Evolutionary conservation across 2,329 filamentous ascomycete species (phyloP), one percentile per base, ranked within the genome.

Genomic region (Botrytis porri): DNA sequence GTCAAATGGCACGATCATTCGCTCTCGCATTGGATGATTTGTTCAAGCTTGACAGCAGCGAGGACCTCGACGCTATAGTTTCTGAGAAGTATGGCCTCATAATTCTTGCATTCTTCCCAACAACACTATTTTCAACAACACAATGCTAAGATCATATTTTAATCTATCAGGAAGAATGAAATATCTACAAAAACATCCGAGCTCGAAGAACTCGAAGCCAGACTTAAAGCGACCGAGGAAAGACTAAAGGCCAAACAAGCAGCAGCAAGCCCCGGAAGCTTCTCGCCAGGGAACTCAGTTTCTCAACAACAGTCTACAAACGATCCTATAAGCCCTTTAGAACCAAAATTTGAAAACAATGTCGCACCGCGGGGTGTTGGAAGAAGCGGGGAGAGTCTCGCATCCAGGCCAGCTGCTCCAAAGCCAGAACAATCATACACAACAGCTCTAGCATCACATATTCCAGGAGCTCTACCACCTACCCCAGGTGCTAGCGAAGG

Each of bases 1-100:
- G 95, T 76, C 96, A 93, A 75, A 90, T 97, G 83, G 95, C 94
- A 71, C 92, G 90, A 78, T 93, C 92, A 81, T 97, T 98, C 84
- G 95, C 94, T 74, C 86, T 90, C 62, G 93, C 95, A 81, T 86
- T 98, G 75, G 92, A 95, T 85, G 92, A 94, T 81, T 92, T 97
- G 78, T 98, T 98, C 85, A 92, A 92, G 80, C 90, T 98, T 80
- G 93, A 96, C 78, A 92, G 90, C 82, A 91, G 91, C 77, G 89
- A 91, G 79, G 88, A 92, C 75, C 87, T 97, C 51, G 89, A 92
- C 79, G 87, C 91, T 81, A 89, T 92, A 77, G 89, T 97, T 74
- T 88, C 93, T 81, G 88, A 93, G 82, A 95, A 95, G 95, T 98
- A 74, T 60, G 74, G 69, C 48, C 20, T 65, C 62, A 70, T 39